Conservation (phyloP, 257 asterid species). For the Solanum paucissectum region DNA sequence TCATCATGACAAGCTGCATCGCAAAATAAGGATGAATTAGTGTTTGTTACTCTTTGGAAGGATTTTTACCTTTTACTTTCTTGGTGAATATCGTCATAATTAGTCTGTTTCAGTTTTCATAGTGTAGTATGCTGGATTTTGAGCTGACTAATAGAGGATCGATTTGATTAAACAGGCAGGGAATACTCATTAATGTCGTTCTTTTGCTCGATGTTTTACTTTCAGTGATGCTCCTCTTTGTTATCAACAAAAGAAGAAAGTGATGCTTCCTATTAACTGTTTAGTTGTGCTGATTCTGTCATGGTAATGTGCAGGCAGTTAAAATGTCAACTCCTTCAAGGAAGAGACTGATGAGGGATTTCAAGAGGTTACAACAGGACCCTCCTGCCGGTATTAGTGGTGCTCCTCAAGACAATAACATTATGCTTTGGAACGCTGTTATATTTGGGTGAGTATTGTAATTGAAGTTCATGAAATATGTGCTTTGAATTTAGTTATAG, state of each 20-base stretch:
- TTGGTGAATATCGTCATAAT: background rate
- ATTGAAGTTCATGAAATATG: background rate
- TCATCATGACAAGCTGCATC: background rate
- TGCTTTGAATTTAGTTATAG: background rate
- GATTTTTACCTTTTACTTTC: background rate
- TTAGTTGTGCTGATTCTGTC: background rate
- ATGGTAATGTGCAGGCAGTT: slow-evolving; percentile 12
- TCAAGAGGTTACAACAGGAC: slow-evolving; percentile 72
- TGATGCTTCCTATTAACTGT: background rate
- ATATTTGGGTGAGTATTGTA: slow-evolving; percentile 52
- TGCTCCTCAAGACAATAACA: slow-evolving; percentile 71
- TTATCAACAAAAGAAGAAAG: background rate
- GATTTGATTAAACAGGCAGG: background rate
- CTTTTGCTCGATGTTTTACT: background rate
- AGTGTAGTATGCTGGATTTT: background rate
- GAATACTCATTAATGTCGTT: background rate
- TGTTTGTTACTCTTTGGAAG: background rate
- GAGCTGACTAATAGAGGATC: background rate
- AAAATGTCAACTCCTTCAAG: slow-evolving; percentile 69
- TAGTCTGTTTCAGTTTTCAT: background rate
- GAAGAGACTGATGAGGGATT: slow-evolving; percentile 84
- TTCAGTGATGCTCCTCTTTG: background rate
- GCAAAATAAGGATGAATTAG: background rate
- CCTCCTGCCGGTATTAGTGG: slow-evolving; percentile 80
- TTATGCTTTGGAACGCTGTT: slow-evolving; percentile 78